Percentiles rank a stretch among this genome's conserved stretches.
Evolutionary conservation across 2,329 filamentous ascomycete species (phyloP).

Genomic region (Xylariaceae sp.): DNA sequence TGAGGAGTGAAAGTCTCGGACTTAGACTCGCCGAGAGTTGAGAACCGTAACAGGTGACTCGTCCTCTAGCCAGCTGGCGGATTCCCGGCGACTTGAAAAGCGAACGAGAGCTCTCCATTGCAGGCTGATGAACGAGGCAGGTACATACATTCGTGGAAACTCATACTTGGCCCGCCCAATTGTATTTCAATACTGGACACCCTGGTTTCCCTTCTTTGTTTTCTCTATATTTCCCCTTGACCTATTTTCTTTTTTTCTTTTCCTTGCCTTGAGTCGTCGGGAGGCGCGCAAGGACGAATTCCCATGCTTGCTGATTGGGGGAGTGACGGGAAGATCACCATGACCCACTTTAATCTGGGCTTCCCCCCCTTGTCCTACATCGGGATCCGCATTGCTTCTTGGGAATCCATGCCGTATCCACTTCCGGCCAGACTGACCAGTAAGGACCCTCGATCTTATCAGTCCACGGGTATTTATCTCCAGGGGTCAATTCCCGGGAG

Average conservation of each 20-base stretch:
- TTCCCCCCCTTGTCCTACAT: no score
- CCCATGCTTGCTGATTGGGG: no score
- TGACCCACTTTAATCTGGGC: not conserved
- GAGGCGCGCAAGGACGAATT: no score
- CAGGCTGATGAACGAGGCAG: not conserved
- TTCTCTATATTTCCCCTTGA: not conserved
- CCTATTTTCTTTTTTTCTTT: not conserved
- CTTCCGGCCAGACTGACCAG: no score
- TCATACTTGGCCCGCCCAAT: not conserved
- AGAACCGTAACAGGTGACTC: constrained; percentile 9
- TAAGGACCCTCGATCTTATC: no score
- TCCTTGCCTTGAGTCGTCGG: no score
- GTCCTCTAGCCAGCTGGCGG: constrained; percentile 13
- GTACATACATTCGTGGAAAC: not conserved
- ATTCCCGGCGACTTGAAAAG: constrained; percentile 10
- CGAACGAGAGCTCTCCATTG: constrained; percentile 8
- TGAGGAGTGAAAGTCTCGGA: constrained; percentile 6
- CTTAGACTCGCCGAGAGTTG: constrained; percentile 17
- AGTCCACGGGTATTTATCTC: no score
- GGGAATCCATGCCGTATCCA: no score
- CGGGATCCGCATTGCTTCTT: no score
- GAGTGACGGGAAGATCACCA: no score
- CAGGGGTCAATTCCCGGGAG: no score
- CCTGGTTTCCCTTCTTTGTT: not conserved
- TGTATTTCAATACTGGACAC: not conserved